A percentile compares a stretch with the other conserved stretches of the same genome.
These are phyloP conservation scores for Microdochium nivale DNA, from an alignment of 2,329 filamentous ascomycete species.

Conservation along the genomic window DNA sequence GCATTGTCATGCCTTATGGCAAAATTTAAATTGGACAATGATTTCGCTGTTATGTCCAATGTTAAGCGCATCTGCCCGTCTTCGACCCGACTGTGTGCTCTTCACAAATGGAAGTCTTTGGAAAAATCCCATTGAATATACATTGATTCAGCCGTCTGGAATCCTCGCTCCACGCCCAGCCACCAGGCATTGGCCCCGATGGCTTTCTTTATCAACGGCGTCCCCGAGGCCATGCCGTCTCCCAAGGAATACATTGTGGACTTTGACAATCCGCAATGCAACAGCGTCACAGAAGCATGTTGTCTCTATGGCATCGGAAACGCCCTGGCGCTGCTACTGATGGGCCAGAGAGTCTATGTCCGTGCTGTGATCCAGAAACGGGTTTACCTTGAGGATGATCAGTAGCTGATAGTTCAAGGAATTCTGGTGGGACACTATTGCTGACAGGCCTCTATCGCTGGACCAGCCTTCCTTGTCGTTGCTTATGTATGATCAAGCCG, in stretches of 20 bases:
- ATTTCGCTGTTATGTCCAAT: background rate
- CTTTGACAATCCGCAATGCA: constrained; percentile 2
- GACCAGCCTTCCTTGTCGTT: background rate
- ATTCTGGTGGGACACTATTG: background rate
- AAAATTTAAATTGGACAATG: background rate
- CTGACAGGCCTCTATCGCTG: background rate
- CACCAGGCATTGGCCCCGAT: background rate
- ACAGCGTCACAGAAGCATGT: constrained; percentile 10
- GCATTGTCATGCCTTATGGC: background rate
- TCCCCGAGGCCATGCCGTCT: background rate
- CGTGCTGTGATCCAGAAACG: background rate
- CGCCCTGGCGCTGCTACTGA: background rate
- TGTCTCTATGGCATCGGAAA: background rate
- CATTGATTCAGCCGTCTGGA: background rate
- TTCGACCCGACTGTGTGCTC: background rate
- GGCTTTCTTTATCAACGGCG: background rate
- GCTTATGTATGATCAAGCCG: background rate
- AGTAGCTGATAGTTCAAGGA: background rate
- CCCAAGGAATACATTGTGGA: constrained; percentile 1
- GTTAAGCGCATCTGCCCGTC: background rate
- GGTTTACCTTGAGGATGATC: background rate
- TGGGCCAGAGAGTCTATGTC: background rate
- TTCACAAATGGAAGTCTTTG: background rate
- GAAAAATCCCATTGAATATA: background rate
- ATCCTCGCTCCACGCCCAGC: background rate